Evolutionary conservation across 2,329 filamentous ascomycete species (phyloP).

Genomic region (Pyrenophora seminiperda): DNA sequence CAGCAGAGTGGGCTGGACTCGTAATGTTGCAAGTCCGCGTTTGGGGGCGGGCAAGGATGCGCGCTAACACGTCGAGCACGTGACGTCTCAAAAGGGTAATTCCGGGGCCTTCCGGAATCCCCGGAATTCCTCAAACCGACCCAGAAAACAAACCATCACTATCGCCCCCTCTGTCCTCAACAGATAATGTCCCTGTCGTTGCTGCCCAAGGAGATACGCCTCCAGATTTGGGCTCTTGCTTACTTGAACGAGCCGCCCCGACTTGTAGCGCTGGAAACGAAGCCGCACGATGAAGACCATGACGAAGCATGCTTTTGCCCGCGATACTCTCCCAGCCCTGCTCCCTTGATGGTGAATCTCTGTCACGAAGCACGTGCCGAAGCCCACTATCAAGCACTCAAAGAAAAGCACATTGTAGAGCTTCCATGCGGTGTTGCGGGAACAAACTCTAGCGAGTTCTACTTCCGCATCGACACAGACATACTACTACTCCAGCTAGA

Average conservation of each 20-base stretch:
- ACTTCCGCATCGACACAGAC: slow-evolving; percentile 29
- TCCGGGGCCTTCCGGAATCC: slow-evolving; percentile 1
- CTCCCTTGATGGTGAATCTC: slow-evolving; percentile 21
- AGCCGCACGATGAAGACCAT: slow-evolving; percentile 23
- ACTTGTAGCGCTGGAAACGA: slow-evolving; percentile 24
- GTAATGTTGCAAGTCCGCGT: slow-evolving; percentile 7
- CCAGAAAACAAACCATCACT: too few species aligned
- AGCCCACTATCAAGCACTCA: slow-evolving; percentile 23
- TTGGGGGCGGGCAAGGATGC: slow-evolving; percentile 1
- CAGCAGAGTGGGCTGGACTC: slow-evolving; percentile 14
- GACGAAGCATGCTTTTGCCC: slow-evolving; percentile 27
- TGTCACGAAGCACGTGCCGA: slow-evolving; percentile 30
- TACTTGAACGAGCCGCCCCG: slow-evolving; percentile 29
- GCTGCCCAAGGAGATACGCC: slow-evolving; percentile 32
- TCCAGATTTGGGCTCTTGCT: slow-evolving; percentile 28
- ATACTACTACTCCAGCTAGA: slow-evolving; percentile 23
- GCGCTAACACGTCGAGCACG: slow-evolving; percentile 6
- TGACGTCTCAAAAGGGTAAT: slow-evolving; percentile 9
- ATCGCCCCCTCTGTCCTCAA: not conserved
- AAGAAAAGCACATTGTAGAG: slow-evolving; percentile 17
- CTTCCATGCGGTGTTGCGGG: slow-evolving; percentile 6
- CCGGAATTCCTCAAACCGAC: not conserved
- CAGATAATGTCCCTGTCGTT: slow-evolving; percentile 23
- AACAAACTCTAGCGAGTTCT: slow-evolving; percentile 12
- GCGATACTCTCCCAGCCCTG: slow-evolving; percentile 26